Base-by-base conservation (phyloP, 768 basidiomycete species). In the Tylopilus vinaceipallidus region DNA sequence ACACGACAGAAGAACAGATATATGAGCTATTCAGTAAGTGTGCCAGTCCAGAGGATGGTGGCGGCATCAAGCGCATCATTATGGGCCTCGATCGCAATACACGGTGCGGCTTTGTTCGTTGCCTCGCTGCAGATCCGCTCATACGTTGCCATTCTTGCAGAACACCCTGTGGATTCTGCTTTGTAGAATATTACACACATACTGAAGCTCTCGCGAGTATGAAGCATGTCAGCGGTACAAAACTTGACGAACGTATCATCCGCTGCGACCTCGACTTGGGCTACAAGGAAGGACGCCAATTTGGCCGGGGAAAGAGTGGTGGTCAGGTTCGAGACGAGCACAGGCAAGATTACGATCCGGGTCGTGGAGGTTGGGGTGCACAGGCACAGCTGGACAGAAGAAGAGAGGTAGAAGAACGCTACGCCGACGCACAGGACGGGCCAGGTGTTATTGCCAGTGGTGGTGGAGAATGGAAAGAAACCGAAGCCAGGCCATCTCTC, bases 261-360 rank as follows among this genome's bases (percentile, higher is more conserved):
- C 88, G 97, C 40, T 98, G 95, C 63, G 97, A 99, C 74, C 74
- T 99, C 63, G 97, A 99, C 74, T 77, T 94, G 23, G 97, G 97
- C 6, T 99, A 98, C 71, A 84, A 84, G 63, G 97, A 99, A 64
- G 95, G 95, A 13, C 76, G 97, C 54, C 97, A 99, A 70, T 99
- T 98, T 55, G 97, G 97, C 26, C 77, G 97, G 53, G 97, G 97
- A 23, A 98, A 95, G 70, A 95, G 91, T 56, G 97, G 97, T 27
- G 97, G 97, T 3, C 95, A 97, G 75, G 82, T 95, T 44, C 80
- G 95, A 58, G 97, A 99, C 64, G 97, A 99, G 64, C 97, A 97
- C 66, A 74, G 97, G 54, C 87, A 95, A 64, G 95, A 98, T 68
- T 99, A 95, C 64, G 94, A 98, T 66, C 86, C 93, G 48, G 97